These are phyloP conservation scores for Elasticomyces elasticus DNA, from an alignment of 495 filamentous ascomycete genomes.

Conservation along the genomic window DNA sequence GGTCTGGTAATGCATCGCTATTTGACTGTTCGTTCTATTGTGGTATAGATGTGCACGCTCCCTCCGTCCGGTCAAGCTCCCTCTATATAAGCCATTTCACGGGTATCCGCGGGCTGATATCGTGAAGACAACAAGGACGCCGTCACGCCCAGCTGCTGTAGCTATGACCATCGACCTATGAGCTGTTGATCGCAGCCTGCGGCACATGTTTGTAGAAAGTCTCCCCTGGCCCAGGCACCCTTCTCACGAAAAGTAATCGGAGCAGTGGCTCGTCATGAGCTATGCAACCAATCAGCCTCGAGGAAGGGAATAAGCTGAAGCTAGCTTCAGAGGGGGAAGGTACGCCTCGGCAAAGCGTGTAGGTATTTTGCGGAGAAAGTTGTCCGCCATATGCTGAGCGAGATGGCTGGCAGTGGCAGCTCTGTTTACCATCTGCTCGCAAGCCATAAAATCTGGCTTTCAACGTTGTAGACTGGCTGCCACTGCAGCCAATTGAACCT, in stretches of 20 bases:
- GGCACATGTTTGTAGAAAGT: not conserved
- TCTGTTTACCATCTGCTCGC: not conserved
- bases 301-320: not conserved
- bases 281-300: slow-evolving; percentile 2
- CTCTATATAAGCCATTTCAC: not conserved
- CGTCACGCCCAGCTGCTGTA: not conserved
- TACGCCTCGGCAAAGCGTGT: slow-evolving; percentile 1
- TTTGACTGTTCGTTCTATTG: not conserved
- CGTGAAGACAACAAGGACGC: not conserved
- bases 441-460: no score
- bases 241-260: slow-evolving; percentile 5
- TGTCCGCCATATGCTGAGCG: not conserved
- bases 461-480: no score
- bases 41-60: not conserved
- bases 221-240: not conserved
- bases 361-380: slow-evolving; percentile 13
- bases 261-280: not conserved
- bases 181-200: not conserved
- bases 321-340: not conserved
- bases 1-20: slow-evolving; percentile 9
- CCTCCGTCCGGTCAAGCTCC: no score
- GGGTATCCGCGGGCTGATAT: not conserved
- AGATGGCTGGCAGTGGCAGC: not conserved
- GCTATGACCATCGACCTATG: not conserved
- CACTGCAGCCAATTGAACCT: no score